Evolutionary conservation across 1,139 yeast genomes (phyloP).

Genomic region (Kluyveromyces marxianus): DNA sequence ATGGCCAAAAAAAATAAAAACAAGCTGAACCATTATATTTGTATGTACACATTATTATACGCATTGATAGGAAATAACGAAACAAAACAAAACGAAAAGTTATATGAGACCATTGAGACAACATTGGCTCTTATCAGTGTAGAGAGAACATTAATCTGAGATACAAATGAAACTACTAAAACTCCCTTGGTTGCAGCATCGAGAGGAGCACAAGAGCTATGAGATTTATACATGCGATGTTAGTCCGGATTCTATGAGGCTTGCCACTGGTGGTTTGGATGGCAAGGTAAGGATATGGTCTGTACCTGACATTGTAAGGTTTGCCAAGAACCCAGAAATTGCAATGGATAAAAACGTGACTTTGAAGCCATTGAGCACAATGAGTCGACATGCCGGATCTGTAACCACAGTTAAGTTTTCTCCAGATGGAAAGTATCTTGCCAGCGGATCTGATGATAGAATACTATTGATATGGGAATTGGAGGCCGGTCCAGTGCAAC

Average conservation of each 20-base stretch:
- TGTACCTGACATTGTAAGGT: conserved; percentile 45
- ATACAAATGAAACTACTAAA: conserved; percentile 60
- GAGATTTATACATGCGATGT: conserved; percentile 83
- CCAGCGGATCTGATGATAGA: conserved; percentile 93
- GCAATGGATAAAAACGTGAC: conserved; percentile 31
- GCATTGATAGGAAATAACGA: background rate
- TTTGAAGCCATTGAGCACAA: conserved; percentile 59
- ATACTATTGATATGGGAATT: conserved; percentile 88
- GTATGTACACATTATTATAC: too few relatives aligned
- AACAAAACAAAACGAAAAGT: background rate
- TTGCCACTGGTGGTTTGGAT: conserved; percentile 94
- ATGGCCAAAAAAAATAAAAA: too few relatives aligned
- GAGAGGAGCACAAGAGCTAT: conserved; percentile 68
- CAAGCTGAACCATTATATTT: too few relatives aligned
- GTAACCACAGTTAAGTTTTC: conserved; percentile 89
- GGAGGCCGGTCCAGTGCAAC: conserved; percentile 66
- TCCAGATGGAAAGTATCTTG: conserved; percentile 84
- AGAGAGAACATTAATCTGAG: background rate
- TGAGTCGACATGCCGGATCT: conserved; percentile 87
- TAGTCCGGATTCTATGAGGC: conserved; percentile 70
- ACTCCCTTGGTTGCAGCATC: conserved; percentile 79
- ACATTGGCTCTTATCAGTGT: background rate
- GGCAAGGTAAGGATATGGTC: conserved; percentile 94
- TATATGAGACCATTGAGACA: background rate
- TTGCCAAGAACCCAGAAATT: conserved; percentile 21